Evolutionary conservation across 2,329 filamentous ascomycete genomes (phyloP), one percentile per base, ranked within the genome.

Genomic region (Mycosphaerella sp.): DNA sequence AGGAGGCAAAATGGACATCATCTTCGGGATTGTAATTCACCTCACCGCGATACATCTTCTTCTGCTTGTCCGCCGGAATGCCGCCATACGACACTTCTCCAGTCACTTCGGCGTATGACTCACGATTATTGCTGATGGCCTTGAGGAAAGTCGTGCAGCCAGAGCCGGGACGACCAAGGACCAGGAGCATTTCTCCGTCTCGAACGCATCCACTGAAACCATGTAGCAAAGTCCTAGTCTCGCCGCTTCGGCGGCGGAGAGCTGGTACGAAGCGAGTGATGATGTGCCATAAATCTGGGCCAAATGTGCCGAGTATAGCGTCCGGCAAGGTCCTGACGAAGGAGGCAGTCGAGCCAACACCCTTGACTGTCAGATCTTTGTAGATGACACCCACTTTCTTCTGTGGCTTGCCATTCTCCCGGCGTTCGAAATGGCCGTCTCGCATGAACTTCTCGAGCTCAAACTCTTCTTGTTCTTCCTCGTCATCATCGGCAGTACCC

Each of bases 381-480:
- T 84, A 91, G 1, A 89, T 72, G 1, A 91, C 84, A 2, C 87
- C 87, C 9, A 91, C 80, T 61, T 84, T 86, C 71, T 91, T 93
- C 9, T 83, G 78, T 0, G 86, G 85, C 32, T 76, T 74, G 5
- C 81, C 84, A 27, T 82, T 78, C 2, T 79, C 80, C 10, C 85
- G 78, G 65, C 85, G 87, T 68, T 89, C 87, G 53, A 89, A 83
- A 61, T 86, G 84, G 1, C 86, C 86, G 53, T 87, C 81, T 41
- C 80, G 78, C 69, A 90, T 79, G 64, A 90, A 90, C 10, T 81
- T 73, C 14, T 78, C 79, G 1, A 90, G 74, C 54, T 86, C 78
- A 56, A 90, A 89, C 2, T 79, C 81, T 1, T 80, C 78, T 1
- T 68, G 55, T 55, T 66, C 52, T 63, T 72, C 61, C 53, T 72